Base-by-base conservation (phyloP, 805 yeast species). In the Spathaspora sp. region DNA sequence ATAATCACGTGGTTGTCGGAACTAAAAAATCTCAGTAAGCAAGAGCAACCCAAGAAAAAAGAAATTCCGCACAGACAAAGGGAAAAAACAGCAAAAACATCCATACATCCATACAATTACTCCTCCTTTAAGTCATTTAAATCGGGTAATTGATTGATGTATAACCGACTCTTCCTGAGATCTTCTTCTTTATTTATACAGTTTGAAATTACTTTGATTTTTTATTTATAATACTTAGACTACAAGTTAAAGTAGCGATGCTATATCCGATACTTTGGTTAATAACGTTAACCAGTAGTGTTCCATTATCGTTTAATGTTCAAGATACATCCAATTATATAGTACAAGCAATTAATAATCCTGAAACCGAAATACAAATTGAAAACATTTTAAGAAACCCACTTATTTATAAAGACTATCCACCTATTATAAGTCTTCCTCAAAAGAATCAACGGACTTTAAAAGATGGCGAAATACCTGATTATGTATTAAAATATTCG, bases 401-500 rank as follows among this genome's bases (percentile, higher is more conserved):
- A 16, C 42, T 50, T 12, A 38, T 44, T 5, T 53, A 50, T 19
- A 53, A 53, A 32, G 49, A 70, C 51, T 60, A 66, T 26, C 77
- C 77, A 4, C 77, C 77, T 1, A 61, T 74, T n/a, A 18, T 67
- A n/a, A 59, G 62, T n/a, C 49, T 57, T 31, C 78, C 79, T 1
- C 50, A 53, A 12, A 42, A 48, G 5, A 55, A 63, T 28, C 60
- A 82, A 50, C 62, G 75, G 26, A 72, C 79, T 0, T 50, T 82
- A 12, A 53, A 59, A 16, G 66, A 70, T 43, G 88, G 89, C 0
- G 82, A 80, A 48, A 76, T 87, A 2, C 96, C 94, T 0, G 63
- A 64, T 7, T 87, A 81, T 65, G 86, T 84, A 1, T 56, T 81
- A 2, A 85, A 86, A 44, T 76, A 78, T 62, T 81, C 87, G 3